These are phyloP conservation scores for Immersiporthe knoxdaviesiana DNA, from an alignment of 2,329 filamentous ascomycete species.

Conservation along the genomic window DNA sequence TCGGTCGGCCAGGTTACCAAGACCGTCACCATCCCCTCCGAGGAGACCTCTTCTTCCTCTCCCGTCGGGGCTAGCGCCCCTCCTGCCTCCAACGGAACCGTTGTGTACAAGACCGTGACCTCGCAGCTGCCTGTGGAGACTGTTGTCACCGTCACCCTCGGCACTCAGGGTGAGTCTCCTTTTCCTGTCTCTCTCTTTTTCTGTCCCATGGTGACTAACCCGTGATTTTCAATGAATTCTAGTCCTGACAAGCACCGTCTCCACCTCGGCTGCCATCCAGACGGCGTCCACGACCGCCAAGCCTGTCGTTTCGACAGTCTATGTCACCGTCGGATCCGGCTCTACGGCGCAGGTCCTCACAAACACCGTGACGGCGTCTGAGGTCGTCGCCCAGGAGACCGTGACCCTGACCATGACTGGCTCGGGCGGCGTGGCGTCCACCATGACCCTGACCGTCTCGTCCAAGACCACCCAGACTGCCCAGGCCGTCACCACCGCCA, in stretches of 20 bases:
- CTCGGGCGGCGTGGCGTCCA: slow-evolving; percentile 22
- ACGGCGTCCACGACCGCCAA: slow-evolving; percentile 15
- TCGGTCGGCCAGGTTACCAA: slow-evolving; percentile 15
- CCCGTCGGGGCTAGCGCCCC: not conserved
- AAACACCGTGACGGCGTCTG: slow-evolving; percentile 24
- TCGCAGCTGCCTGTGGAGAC: slow-evolving; percentile 27
- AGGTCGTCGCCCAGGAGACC: slow-evolving; percentile 25
- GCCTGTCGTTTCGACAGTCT: slow-evolving; percentile 24
- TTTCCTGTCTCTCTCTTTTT: not conserved
- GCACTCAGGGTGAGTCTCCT: slow-evolving; percentile 13
- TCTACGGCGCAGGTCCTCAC: slow-evolving; percentile 15
- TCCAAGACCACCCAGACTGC: slow-evolving; percentile 17
- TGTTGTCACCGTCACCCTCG: slow-evolving; percentile 26
- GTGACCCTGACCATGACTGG: slow-evolving; percentile 24
- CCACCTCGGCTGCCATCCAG: slow-evolving; percentile 22
- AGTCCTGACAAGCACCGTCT: slow-evolving; percentile 24
- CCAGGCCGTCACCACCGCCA: slow-evolving; percentile 11
- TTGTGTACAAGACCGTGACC: slow-evolving; percentile 14
- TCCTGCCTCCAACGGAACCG: not conserved
- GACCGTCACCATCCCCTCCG: slow-evolving; percentile 9
- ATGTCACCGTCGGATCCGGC: slow-evolving; percentile 24
- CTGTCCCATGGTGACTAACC: not conserved
- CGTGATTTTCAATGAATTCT: not conserved
- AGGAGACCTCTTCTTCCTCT: not conserved
- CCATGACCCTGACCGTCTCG: slow-evolving; percentile 26